Conservation (phyloP, 2,329 filamentous ascomycete genomes). For the Harringtonia aguacate region DNA sequence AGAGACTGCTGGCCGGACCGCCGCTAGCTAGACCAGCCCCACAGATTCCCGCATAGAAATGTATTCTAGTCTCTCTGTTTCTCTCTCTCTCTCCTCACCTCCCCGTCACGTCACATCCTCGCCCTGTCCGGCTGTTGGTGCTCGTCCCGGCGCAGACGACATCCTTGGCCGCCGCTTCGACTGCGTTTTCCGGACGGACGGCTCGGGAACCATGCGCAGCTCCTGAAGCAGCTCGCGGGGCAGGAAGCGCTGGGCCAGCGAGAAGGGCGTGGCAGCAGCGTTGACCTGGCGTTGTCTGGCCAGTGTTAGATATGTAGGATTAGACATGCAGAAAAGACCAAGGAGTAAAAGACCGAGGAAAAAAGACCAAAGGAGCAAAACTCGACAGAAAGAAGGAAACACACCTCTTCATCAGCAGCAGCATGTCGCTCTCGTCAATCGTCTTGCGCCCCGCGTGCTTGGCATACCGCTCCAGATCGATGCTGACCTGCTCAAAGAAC, state of each 20-base stretch:
- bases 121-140: conserved; percentile 6
- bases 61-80: too few species aligned
- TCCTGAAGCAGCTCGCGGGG: conserved; percentile 76
- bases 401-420: conserved; percentile 75
- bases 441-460: conserved; percentile 73
- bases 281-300: conserved; percentile 68
- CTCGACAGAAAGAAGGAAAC: conserved; percentile 18
- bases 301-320: conserved; percentile 11
- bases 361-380: not conserved
- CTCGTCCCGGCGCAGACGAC: not conserved
- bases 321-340: not conserved
- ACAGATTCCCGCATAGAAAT: too few species aligned
- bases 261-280: conserved; percentile 64
- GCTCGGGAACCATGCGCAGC: conserved; percentile 57
- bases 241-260: conserved; percentile 72
- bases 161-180: conserved; percentile 11
- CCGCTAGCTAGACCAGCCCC: too few species aligned
- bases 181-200: conserved; percentile 36
- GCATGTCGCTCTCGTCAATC: conserved; percentile 76
- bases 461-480: conserved; percentile 71
- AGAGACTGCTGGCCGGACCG: too few species aligned
- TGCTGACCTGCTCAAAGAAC: conserved; percentile 82
- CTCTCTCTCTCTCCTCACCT: too few species aligned
- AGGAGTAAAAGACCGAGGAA: too few species aligned
- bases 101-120: conserved; percentile 7